Conservation (phyloP, 352 stramenopile species). For the Globisporangium uncinulatum region DNA sequence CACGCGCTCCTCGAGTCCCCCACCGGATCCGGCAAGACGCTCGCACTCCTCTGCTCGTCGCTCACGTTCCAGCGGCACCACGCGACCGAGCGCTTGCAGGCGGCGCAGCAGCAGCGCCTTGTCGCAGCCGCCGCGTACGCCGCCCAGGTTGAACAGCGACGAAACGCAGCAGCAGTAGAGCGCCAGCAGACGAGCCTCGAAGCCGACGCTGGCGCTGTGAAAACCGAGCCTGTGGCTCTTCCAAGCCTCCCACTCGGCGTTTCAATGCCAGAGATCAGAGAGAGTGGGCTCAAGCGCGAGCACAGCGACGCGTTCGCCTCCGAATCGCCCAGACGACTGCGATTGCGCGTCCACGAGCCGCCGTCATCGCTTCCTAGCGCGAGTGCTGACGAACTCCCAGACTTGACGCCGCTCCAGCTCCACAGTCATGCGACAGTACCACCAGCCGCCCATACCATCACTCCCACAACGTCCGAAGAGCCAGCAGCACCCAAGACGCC, state of each 20-base stretch:
- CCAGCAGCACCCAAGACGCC: constrained; percentile 14
- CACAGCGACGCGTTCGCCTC: too few relatives aligned
- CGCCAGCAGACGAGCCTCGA: too few relatives aligned
- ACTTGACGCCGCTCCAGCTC: constrained; percentile 6
- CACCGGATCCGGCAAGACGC: constrained; percentile 80
- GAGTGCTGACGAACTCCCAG: too few relatives aligned
- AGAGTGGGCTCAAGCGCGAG: too few relatives aligned
- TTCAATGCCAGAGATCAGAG: too few relatives aligned
- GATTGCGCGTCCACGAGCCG: too few relatives aligned
- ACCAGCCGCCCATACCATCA: neutral
- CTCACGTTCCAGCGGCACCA: constrained; percentile 75
- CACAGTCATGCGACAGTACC: neutral
- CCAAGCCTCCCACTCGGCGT: too few relatives aligned
- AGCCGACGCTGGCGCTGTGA: too few relatives aligned
- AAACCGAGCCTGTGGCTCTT: too few relatives aligned
- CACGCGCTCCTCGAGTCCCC: constrained; percentile 84
- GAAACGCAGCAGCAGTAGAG: too few relatives aligned
- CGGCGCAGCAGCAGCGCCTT: constrained; percentile 16
- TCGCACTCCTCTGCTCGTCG: constrained; percentile 78
- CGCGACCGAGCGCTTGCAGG: constrained; percentile 29
- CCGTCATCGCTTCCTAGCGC: too few relatives aligned
- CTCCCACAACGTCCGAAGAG: neutral
- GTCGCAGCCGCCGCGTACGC: constrained; percentile 4
- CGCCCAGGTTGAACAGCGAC: constrained; percentile 1
- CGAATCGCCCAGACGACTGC: too few relatives aligned